Percentiles rank a stretch among this genome's conserved stretches.
phyloP scores from a whole-genome alignment of 331 rosid species.

The Phaseolus coccineus region DNA sequence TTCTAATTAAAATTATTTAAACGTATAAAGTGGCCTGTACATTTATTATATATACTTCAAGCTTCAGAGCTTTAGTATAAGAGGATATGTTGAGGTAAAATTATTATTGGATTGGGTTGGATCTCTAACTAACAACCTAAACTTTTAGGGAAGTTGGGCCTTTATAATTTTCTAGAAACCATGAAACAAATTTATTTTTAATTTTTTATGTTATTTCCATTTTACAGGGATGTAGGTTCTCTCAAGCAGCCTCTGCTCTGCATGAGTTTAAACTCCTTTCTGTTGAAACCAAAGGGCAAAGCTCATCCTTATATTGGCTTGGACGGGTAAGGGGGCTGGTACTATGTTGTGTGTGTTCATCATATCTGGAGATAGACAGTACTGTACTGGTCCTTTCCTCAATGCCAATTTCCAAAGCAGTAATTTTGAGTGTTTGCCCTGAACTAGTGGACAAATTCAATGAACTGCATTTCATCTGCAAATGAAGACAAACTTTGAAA shows the following conservation, averaged over 20 bases:
- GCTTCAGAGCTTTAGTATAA: background rate
- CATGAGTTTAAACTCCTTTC: constrained; percentile 85
- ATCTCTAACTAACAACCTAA: constrained; percentile 18
- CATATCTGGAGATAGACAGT: constrained; percentile 25
- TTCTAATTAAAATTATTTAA: constrained; percentile 23
- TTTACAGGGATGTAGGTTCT: constrained; percentile 84
- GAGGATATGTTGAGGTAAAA: background rate
- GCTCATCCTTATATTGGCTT: constrained; percentile 73
- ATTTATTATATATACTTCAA: background rate
- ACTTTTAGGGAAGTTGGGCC: constrained; percentile 12
- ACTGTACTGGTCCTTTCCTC: constrained; percentile 13
- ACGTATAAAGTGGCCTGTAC: constrained; percentile 6
- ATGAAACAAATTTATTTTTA: constrained; percentile 38
- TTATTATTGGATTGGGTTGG: background rate
- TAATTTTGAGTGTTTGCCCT: background rate
- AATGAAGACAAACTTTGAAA: constrained; percentile 4
- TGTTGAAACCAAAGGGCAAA: constrained; percentile 65
- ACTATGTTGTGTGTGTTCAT: background rate
- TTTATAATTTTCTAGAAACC: constrained; percentile 12
- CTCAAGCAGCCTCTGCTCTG: constrained; percentile 91
- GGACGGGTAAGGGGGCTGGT: constrained; percentile 72
- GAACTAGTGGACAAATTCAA: constrained; percentile 11
- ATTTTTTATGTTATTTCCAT: constrained; percentile 25
- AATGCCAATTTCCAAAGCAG: background rate
- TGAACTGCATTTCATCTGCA: constrained; percentile 18